A percentile compares a stretch with the other conserved stretches of the same genome.
phyloP scores from a whole-genome alignment of 805 yeast genomes.

The Metschnikowia gruessii region DNA sequence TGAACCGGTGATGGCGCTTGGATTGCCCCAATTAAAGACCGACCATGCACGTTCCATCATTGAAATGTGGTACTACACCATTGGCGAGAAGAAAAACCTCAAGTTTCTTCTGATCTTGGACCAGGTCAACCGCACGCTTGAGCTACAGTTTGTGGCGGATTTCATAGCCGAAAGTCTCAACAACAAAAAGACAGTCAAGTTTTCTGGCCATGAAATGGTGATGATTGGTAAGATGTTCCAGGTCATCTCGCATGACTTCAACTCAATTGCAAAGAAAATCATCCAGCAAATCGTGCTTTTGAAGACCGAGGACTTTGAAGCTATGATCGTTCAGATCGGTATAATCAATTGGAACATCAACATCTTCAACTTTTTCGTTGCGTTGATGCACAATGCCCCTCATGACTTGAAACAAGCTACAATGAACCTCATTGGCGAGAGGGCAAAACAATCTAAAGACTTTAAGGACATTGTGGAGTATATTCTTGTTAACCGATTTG shows the following conservation, averaged over 20 bases:
- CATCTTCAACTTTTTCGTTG: constrained; percentile 31
- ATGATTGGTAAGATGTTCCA: constrained; percentile 23
- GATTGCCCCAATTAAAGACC: constrained; percentile 1
- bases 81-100: constrained; percentile 21
- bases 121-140: constrained; percentile 9
- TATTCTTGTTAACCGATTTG: constrained; percentile 26
- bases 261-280: constrained; percentile 30
- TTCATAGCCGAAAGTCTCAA: constrained; percentile 21
- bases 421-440: constrained; percentile 20
- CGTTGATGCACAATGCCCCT: constrained; percentile 37
- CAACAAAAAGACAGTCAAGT: constrained; percentile 20
- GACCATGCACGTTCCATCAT: constrained; percentile 17
- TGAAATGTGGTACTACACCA: constrained; percentile 17
- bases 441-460: constrained; percentile 18
- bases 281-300: constrained; percentile 34
- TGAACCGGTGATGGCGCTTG: constrained; percentile 11
- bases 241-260: constrained; percentile 21
- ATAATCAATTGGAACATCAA: constrained; percentile 31
- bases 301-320: constrained; percentile 27
- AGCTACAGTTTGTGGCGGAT: constrained; percentile 13
- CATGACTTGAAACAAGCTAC: constrained; percentile 28
- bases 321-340: constrained; percentile 20
- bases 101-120: constrained; percentile 21
- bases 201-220: constrained; percentile 19
- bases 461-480: constrained; percentile 24